A percentile compares a stretch with the other conserved stretches of the same genome.
phyloP scores from a whole-genome alignment of 2,329 filamentous ascomycete genomes.

The Cytospora leucostoma region DNA sequence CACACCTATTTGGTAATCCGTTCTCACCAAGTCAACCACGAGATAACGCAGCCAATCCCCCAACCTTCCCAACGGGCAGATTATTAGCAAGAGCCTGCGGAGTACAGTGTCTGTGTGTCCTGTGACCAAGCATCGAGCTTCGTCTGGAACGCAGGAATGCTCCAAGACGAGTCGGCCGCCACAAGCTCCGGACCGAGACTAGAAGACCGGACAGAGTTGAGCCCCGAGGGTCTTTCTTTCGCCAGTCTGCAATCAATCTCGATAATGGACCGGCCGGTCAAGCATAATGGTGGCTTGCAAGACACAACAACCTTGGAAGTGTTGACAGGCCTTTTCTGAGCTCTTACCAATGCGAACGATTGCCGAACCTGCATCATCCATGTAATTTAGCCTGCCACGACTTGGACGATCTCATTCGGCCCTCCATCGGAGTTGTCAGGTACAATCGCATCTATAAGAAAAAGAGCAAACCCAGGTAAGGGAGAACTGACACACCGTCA shows the following conservation, averaged over 20 bases:
- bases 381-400: background rate
- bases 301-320: background rate
- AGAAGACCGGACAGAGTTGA: background rate
- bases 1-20: background rate
- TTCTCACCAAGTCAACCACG: too few relatives aligned
- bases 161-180: background rate
- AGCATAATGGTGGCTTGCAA: too few relatives aligned
- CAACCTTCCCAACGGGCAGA: too few relatives aligned
- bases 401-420: background rate
- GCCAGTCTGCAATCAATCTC: too few relatives aligned
- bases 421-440: background rate
- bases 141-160: background rate
- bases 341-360: background rate
- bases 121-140: background rate
- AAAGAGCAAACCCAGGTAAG: too few relatives aligned
- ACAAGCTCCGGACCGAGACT: background rate
- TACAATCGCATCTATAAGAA: background rate
- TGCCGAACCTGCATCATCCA: background rate
- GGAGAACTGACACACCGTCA: too few relatives aligned
- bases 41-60: too few relatives aligned
- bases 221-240: background rate
- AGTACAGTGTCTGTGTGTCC: background rate
- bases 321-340: background rate
- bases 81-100: too few relatives aligned
- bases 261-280: too few relatives aligned